Percentiles rank a stretch among this genome's conserved stretches.
Evolutionary conservation across 768 basidiomycete species (phyloP).

Genomic region (Hirschioporus abietinus): DNA sequence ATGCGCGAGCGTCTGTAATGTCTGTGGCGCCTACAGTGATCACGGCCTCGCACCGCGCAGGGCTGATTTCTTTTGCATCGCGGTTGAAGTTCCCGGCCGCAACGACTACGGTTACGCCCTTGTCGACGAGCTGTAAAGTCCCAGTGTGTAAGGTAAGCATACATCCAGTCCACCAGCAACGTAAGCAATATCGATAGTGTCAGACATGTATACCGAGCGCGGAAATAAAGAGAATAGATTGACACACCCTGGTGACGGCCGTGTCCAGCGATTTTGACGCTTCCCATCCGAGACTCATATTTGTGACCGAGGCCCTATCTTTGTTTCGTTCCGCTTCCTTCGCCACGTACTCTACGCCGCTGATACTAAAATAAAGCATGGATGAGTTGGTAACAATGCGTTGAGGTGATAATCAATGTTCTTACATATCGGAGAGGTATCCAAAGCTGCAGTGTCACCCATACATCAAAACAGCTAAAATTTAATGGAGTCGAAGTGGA

Average conservation of each 20-base stretch:
- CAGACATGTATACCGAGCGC: too few species aligned
- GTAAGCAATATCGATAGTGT: too few species aligned
- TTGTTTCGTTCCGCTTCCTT: conserved; percentile 12
- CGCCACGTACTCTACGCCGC: conserved; percentile 22
- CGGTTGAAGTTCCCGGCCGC: conserved; percentile 32
- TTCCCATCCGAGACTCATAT: conserved; percentile 33
- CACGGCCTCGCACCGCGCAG: conserved; percentile 30
- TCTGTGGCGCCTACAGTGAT: conserved; percentile 37
- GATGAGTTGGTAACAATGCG: too few species aligned
- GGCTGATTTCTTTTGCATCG: conserved; percentile 29
- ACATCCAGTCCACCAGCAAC: too few species aligned
- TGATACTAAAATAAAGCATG: conserved; percentile 14
- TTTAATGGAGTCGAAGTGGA: neutral
- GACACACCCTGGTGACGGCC: conserved; percentile 23
- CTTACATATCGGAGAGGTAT: conserved; percentile 10
- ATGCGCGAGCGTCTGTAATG: conserved; percentile 29
- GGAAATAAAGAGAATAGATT: conserved; percentile 6
- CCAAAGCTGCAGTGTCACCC: neutral
- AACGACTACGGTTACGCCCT: conserved; percentile 28
- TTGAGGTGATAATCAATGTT: neutral
- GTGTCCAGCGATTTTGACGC: conserved; percentile 25
- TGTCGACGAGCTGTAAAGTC: conserved; percentile 22
- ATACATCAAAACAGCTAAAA: neutral
- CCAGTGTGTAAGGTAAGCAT: neutral
- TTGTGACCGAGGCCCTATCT: conserved; percentile 28